Base-by-base conservation (phyloP, 805 yeast genomes). In the Scheffersomyces lignosus region DNA sequence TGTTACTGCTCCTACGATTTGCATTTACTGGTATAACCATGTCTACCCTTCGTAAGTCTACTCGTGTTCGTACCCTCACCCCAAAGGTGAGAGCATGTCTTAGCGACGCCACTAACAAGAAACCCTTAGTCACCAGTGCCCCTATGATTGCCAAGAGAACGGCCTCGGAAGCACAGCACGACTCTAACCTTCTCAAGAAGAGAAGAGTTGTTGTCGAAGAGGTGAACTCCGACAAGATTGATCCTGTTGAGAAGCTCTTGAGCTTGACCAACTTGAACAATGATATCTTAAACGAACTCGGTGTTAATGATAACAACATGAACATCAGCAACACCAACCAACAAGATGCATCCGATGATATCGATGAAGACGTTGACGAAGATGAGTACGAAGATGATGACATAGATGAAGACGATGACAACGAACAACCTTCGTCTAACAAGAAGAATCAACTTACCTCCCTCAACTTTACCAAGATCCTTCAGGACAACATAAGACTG, bases 161-260 rank as follows among this genome's bases (percentile, higher is more conserved):
- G 24, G 17, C 5, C 26, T 29, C 26, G 12, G 29, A 9, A 15
- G 23, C 10, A 7, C 13, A 15, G 27, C 23, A 16, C 29, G n/a
- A n/a, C n/a, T n/a, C n/a, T n/a, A n/a, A n/a, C n/a, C n/a, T n/a
- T n/a, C 12, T 25, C 9, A 31, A 31, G 15, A 31, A 14, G 29
- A 31, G 34, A 24, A 31, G 15, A 22, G 24, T 24, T 15, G n/a
- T 31, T 7, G 25, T 28, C 10, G 36, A 34, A 23, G 38, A 37
- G 30, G 34, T 20, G 34, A 44, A 47, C n/a, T 45, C 49, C 20
- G 70, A 66, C 41, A 62, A 50, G 36, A 58, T 67, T 18, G 74
- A 69, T 44, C 74, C 73, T 4, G 71, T 69, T 34, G 71, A 68
- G 45, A 66, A 58, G 41, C 55, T 69, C 24, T 51, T 68, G 33